Percentiles rank a stretch among this genome's conserved stretches.
These are phyloP conservation scores for Rhododendron mucronatum DNA, from an alignment of 148 eudicot genomes.

Conservation along the genomic window DNA sequence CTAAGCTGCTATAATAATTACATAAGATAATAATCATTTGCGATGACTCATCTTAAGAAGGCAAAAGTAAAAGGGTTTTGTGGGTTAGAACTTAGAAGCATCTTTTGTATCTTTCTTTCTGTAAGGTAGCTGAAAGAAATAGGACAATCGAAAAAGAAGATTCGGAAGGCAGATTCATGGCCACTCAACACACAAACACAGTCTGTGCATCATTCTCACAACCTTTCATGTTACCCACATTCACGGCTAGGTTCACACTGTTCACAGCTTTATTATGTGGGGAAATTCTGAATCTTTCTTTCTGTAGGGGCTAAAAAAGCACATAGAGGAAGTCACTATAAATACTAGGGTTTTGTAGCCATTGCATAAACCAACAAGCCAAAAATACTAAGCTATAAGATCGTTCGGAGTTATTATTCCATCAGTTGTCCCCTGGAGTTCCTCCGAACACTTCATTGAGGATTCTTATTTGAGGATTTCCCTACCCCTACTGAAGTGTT, in stretches of 20 bases:
- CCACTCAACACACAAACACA: not conserved
- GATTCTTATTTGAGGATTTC: not conserved
- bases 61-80: not conserved
- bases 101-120: not conserved
- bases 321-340: not conserved
- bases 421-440: not conserved
- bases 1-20: no score
- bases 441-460: not conserved
- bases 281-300: not conserved
- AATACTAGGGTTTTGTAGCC: not conserved
- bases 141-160: not conserved
- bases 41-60: not conserved
- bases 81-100: not conserved
- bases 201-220: not conserved
- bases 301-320: not conserved
- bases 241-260: conserved; percentile 18
- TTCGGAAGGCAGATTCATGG: not conserved
- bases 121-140: not conserved
- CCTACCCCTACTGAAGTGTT: not conserved
- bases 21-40: no score
- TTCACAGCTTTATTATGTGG: not conserved
- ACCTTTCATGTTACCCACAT: conserved; percentile 9
- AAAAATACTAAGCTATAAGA: not conserved
- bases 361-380: no score
- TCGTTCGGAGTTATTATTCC: no score